Base-by-base conservation (phyloP, 1,139 yeast species). In the Suhomyces guaymorum region DNA sequence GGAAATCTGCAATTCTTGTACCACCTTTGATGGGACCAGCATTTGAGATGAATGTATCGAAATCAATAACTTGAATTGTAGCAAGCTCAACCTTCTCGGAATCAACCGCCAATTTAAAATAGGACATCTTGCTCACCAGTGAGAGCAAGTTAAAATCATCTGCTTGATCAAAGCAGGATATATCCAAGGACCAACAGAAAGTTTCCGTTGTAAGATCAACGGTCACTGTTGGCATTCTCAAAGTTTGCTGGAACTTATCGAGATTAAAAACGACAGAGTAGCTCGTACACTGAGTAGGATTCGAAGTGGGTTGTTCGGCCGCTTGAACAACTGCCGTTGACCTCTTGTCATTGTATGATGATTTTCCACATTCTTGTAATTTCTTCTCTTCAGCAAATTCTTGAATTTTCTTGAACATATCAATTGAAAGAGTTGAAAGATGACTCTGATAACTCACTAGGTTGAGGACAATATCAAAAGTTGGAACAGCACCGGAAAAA, bases 381-480 rank as follows among this genome's bases (percentile, higher is more conserved):
- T 24, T 28, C 8, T 28, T 33, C 7, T n/a, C n/a, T n/a, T n/a
- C n/a, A n/a, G n/a, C n/a, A n/a, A n/a, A n/a, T n/a, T n/a, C n/a
- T n/a, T n/a, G n/a, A n/a, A n/a, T n/a, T 16, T 22, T 20, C n/a
- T 31, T 25, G 3, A 47, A 25, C 26, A 47, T 20, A 17, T 42
- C 43, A 12, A 59, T 38, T 0, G 51, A 37, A 1, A 54, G 21
- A 1, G 48, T 36, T 0, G 66, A 50, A 2, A 63, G 30, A 19
- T 46, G 47, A 38, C 69, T 50, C 26, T 54, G 49, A 37, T 55
- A 60, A 3, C 53, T 35, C 3, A 36, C 52, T 15, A 61, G 23
- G 34, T 57, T 59, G 4, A 55, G 21, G 2, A 56, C 34, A 2
- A 49, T 30, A 9, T 52, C 57, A 4, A 46, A 28, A 4, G 28